Percentiles rank a stretch among this genome's conserved stretches.
Conservation (phyloP, 2,329 filamentous ascomycete species). For the Colletotrichum liriopes region DNA sequence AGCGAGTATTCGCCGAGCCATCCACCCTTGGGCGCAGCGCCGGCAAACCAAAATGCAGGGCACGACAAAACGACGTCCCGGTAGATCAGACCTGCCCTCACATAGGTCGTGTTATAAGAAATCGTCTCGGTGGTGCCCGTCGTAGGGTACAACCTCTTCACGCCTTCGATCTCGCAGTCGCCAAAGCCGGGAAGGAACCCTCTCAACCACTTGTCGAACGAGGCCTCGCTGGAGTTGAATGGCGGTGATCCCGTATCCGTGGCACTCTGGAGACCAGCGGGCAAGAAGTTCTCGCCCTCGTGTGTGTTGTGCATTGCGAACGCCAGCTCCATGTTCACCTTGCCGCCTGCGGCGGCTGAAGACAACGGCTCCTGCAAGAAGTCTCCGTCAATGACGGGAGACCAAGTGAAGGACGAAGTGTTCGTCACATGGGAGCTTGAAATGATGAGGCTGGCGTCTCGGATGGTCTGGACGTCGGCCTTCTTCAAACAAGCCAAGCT, state of each 20-base stretch:
- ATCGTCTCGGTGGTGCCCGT: slow-evolving; percentile 64
- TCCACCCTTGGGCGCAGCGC: slow-evolving; percentile 58
- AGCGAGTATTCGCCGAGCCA: slow-evolving; percentile 75
- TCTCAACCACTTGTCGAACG: slow-evolving; percentile 67
- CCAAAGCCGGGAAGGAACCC: slow-evolving; percentile 68
- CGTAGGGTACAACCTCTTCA: slow-evolving; percentile 64
- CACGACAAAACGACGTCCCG: slow-evolving; percentile 73
- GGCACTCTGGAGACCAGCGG: slow-evolving; percentile 60
- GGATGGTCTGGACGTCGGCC: slow-evolving; percentile 66
- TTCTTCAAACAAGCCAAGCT: slow-evolving; percentile 70
- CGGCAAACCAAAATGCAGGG: slow-evolving; percentile 71
- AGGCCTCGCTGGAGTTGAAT: slow-evolving; percentile 65
- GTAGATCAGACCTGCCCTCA: slow-evolving; percentile 70
- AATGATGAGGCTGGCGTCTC: slow-evolving; percentile 66
- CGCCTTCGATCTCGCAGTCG: slow-evolving; percentile 53
- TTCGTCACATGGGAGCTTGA: slow-evolving; percentile 66
- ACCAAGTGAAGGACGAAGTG: slow-evolving; percentile 72
- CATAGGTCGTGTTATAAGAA: slow-evolving; percentile 65
- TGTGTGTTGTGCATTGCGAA: slow-evolving; percentile 75
- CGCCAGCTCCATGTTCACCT: slow-evolving; percentile 62
- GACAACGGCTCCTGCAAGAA: slow-evolving; percentile 67
- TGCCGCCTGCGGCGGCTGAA: slow-evolving; percentile 54
- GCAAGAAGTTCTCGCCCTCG: slow-evolving; percentile 75
- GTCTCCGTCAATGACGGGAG: slow-evolving; percentile 70
- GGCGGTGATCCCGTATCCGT: slow-evolving; percentile 53